Percentiles rank a stretch among this genome's conserved stretches.
phyloP scores from a whole-genome alignment of 2,329 filamentous ascomycete genomes.

The Chrysoporthe cubensis region DNA sequence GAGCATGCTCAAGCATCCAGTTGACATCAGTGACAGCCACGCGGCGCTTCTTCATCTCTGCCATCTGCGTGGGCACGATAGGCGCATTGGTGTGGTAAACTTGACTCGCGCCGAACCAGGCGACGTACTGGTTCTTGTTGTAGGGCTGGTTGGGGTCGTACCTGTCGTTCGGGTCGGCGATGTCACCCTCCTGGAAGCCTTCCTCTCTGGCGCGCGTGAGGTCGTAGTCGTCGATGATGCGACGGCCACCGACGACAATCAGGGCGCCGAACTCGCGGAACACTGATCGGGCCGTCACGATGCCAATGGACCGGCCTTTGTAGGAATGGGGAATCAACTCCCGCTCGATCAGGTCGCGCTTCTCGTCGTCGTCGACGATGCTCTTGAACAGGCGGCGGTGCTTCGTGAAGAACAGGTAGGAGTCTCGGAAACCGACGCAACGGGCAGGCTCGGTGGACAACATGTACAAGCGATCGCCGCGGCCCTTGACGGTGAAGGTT shows the following conservation, averaged over 20 bases:
- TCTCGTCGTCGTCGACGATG: conserved; percentile 96
- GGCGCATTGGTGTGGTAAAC: conserved; percentile 88
- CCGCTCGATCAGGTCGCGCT: conserved; percentile 92
- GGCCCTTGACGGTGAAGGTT: conserved; percentile 86
- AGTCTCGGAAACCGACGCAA: conserved; percentile 96
- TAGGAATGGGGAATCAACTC: conserved; percentile 97
- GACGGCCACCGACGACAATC: conserved; percentile 89
- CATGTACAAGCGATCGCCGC: conserved; percentile 92
- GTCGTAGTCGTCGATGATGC: conserved; percentile 88
- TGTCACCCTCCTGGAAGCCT: conserved; percentile 82
- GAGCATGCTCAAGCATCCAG: conserved; percentile 95
- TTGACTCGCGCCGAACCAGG: conserved; percentile 95
- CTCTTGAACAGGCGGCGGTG: conserved; percentile 97
- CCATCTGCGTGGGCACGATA: conserved; percentile 70
- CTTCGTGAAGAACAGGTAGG: conserved; percentile 98
- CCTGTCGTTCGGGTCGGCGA: conserved; percentile 87
- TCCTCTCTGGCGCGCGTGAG: conserved; percentile 74
- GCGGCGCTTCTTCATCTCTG: conserved; percentile 80
- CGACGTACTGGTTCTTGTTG: conserved; percentile 98
- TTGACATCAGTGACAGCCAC: conserved; percentile 91
- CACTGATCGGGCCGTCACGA: conserved; percentile 93
- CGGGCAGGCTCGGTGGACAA: conserved; percentile 95
- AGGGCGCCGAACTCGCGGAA: conserved; percentile 95
- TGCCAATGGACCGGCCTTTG: conserved; percentile 95
- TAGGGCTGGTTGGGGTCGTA: conserved; percentile 82